Evolutionary conservation across 2,329 filamentous ascomycete species (phyloP), one percentile per base, ranked within the genome.

Genomic region (Cercospora nicotianae): DNA sequence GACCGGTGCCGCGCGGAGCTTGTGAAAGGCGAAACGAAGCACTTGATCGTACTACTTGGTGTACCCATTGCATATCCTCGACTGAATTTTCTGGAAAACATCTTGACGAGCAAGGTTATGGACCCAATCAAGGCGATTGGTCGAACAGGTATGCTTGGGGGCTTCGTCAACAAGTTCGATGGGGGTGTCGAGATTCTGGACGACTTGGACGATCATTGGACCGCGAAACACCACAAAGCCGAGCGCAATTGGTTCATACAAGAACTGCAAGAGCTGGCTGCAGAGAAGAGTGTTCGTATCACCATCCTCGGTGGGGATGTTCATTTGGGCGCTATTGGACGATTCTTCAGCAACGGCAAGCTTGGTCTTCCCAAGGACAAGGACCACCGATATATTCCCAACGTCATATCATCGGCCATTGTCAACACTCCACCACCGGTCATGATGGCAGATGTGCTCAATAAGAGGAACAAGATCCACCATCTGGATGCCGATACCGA

Each of bases 191-290:
- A 98, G 79, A 91, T 98, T 13, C 83, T 96, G 30, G 94, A 97
- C 77, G 93, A 96, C 74, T 82, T 97, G 9, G 94, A 97, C 77
- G 95, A 98, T 79, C 94, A 99, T 77, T 99, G 95, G 95, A 97
- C 94, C 0, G 92, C 94, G 42, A 96, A 93, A 77, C 92, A 93
- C 76, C 94, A 98, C 82, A 99, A 98, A 78, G 85, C 88, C 28
- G 95, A 99, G 80, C 89, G 95, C 61, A 92, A 90, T 70, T 90
- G 92, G 79, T 85, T 98, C 70, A 88, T 99, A 48, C 91, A 95
- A 77, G 93, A 97, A 75, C 83, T 99, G 28, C 96, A 99, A 79
- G 93, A 97, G 75, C 85, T 99, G 67, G 94, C 96, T 8, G 93
- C 92, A 23, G 93, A 95, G 78, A 96, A 96, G 78, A 97, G 93